Base-by-base conservation (phyloP, 2,329 filamentous ascomycete species). In the Nemania abortiva region DNA sequence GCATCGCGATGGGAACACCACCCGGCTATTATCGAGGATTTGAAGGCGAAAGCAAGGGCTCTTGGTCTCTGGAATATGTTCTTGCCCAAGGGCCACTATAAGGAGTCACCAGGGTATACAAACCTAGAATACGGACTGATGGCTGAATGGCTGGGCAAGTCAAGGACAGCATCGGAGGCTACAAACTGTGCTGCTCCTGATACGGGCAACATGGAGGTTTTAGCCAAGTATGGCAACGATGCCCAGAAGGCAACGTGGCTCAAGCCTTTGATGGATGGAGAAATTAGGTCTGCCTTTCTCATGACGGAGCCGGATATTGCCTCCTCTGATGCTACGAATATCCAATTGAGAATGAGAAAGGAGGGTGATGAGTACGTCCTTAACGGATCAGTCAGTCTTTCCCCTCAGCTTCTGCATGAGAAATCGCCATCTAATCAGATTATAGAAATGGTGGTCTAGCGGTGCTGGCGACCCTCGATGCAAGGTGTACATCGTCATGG, bases 31-130 rank as follows among this genome's bases (percentile, higher is more conserved):
- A 88, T 99, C 70, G 96, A 99, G 74, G 91, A 96, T 64, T 88
- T 99, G 75, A 98, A 98, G 87, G 85, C 83, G 73, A 92, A 94
- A 81, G 96, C 95, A 53, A 88, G 87, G 78, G 87, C 91, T 75
- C 87, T 97, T 29, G 96, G 95, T 1, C 86, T 99, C 54, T 99
- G 96, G 96, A 99, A 99, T 83, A 92, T 99, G 91, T 99, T 99
- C 86, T 83, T 99, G 74, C 93, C 96, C 73, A 95, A 92, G 84
- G 94, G 91, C 76, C 95, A 98, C 83, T 98, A 98, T 87, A 93
- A 92, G 81, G 93, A 98, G 84, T 97, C 94, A 1, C 94, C 95
- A 27, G 96, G 96, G 39, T 98, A 94, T 84, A 93, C 90, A 69
- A 99, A 98, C 82, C 86, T 99, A 71, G 96, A 99, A 83, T 99